Evolutionary conservation across 2,329 filamentous ascomycete genomes (phyloP).

Genomic region (Penicillium sp.): DNA sequence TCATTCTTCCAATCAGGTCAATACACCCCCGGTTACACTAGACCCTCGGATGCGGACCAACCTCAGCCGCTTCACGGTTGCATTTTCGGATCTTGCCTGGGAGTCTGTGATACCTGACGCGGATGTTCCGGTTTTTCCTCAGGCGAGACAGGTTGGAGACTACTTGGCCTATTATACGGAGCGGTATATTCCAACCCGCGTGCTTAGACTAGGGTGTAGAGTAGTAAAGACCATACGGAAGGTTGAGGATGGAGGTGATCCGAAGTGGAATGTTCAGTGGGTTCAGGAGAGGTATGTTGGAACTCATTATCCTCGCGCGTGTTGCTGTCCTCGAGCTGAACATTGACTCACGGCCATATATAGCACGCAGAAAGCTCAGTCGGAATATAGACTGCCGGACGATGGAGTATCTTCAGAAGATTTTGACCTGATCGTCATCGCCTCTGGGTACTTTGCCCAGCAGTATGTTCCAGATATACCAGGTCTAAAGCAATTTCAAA

Average conservation of each 20-base stretch:
- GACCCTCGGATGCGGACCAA: conserved; percentile 62
- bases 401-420: conserved; percentile 21
- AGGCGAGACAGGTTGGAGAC: conserved; percentile 70
- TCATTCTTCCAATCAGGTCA: neutral
- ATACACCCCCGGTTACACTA: conserved; percentile 35
- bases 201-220: conserved; percentile 51
- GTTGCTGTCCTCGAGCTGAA: neutral
- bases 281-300: conserved; percentile 17
- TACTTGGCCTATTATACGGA: conserved; percentile 67
- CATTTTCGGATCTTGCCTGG: conserved; percentile 66
- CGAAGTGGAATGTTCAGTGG: conserved; percentile 43
- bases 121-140: conserved; percentile 64
- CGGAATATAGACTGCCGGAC: neutral
- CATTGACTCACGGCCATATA: neutral
- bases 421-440: conserved; percentile 71
- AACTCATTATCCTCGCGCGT: neutral
- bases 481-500: conserved; percentile 29
- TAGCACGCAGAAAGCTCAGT: neutral
- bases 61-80: conserved; percentile 71
- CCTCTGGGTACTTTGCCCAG: conserved; percentile 73
- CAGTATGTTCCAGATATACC: conserved; percentile 53
- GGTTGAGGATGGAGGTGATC: conserved; percentile 17
- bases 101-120: conserved; percentile 43
- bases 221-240: conserved; percentile 32
- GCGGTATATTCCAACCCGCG: conserved; percentile 52